Base-by-base conservation (phyloP, 768 basidiomycete genomes). In the Serendipita sp. region DNA sequence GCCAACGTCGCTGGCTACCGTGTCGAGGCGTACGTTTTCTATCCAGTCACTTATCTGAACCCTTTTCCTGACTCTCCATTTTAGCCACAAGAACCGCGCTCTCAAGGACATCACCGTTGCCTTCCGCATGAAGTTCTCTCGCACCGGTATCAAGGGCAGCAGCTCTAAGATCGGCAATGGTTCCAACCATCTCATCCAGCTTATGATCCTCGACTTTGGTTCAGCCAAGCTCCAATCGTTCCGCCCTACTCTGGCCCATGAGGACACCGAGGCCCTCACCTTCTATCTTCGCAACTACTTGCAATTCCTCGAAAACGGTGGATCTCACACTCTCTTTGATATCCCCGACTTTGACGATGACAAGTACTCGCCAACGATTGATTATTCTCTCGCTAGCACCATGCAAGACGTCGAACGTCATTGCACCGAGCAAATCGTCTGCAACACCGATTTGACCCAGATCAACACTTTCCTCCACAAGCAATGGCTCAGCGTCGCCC, bases 271-370 rank as follows among this genome's bases (percentile, higher is more conserved):
- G 11, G 67, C 67, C 16, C 56, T 70, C 63, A 18, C 54, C 8
- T 45, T 64, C 60, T 70, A 68, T 47, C 68, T 71, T 46, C 23
- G 11, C 34, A 32, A 66, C 3, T 73, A 73, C 54, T 69, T 73
- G 41, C 46, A 60, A 7, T 65, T 70, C 52, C 67, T 73, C 13
- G 60, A 66, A 15, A 52, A 64, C 16, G 70, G 71, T 1, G 71
- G 71, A 0, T 62, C 66, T 54, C 67, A 73, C 68, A 66, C 69
- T 58, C 64, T 73, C n/a, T 70, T 69, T 64, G 69, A 70, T 3
- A 66, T 73, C 3, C 72, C 73, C 13, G 71, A 73, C 60, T 73
- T 74, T 65, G 71, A 72, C 65, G 69, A 72, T 54, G 63, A 60
- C 62, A 64, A 64, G 18, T 65, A 67, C 48, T 64, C 64, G n/a